Evolutionary conservation across 2,329 filamentous ascomycete species (phyloP).

Genomic region (Fusarium haematococcum): DNA sequence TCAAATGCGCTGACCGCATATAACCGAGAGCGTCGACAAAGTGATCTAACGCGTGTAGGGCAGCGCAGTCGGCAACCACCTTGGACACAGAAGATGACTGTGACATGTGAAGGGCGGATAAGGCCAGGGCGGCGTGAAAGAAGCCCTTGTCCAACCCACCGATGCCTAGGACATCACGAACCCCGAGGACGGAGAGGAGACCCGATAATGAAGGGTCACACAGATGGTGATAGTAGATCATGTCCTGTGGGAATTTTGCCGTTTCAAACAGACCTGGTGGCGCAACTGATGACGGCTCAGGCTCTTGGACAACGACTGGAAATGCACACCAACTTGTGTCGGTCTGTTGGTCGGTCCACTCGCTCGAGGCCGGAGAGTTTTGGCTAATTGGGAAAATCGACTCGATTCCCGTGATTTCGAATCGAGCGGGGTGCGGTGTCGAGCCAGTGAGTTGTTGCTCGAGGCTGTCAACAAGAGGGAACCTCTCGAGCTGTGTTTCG

Average conservation of each 20-base stretch:
- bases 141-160: conserved; percentile 16
- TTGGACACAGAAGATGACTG: not conserved
- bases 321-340: not conserved
- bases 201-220: conserved; percentile 20
- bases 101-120: conserved; percentile 28
- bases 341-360: not conserved
- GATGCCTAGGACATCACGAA: conserved; percentile 13
- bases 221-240: conserved; percentile 34
- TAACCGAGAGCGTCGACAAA: conserved; percentile 27
- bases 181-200: conserved; percentile 13
- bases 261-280: conserved; percentile 16
- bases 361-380: not conserved
- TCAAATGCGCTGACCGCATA: conserved; percentile 14
- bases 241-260: conserved; percentile 30
- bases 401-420: not conserved
- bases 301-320: not conserved
- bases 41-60: conserved; percentile 28
- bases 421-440: not conserved
- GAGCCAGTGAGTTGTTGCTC: not conserved
- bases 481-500: not conserved
- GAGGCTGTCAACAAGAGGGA: not conserved
- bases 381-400: not conserved
- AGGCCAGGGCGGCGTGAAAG: conserved; percentile 26
- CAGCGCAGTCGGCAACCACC: not conserved
- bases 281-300: conserved; percentile 3